Base-by-base conservation (phyloP, 306 rosid species). In the Macrotyloma uniflorum region DNA sequence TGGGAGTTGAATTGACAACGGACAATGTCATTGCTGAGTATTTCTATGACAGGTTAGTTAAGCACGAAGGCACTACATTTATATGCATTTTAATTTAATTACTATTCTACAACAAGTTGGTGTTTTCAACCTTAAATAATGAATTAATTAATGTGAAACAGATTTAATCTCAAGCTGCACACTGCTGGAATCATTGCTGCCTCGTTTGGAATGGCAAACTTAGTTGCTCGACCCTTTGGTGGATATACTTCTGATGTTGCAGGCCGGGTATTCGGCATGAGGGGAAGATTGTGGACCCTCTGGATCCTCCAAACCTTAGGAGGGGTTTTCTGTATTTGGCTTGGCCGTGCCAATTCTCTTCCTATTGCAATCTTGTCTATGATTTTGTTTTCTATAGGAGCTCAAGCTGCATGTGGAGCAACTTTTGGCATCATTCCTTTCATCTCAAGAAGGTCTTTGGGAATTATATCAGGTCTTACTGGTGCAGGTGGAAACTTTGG, bases 401-500 rank as follows among this genome's bases (percentile, higher is more conserved):
- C 93, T 22, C 97, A 90, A 67, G 94, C 97, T 1, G 96, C 98
- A 1, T 94, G 97, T 13, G 97, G 98, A 24, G 97, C 96, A 15
- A 94, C 98, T 7, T 94, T 87, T 38, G 97, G 96, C 6, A 82
- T 89, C 61, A 88, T 90, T 46, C 97, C 97, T 1, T 92, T 94
- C 89, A 88, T 94, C 53, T 94, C 96, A 5, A 79, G 97, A 14
- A 79, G 96, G 5, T 94, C 98, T 2, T 45, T 94, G 0, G 97
- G 94, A 0, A 84, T 94, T 13, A 90, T 94, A 24, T 94, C 96
- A 0, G 97, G 97, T 6, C 30, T 94, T 32, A 91, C 93, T 0
- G 98, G 98, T 30, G 97, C 96, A 0, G 98, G 94, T 4, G 98
- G 96, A 0, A 93, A 90, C 91, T 91, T 94, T 5, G 98, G 98